A percentile compares a stretch with the other conserved stretches of the same genome.
Evolutionary conservation across 176 grass and related monocot genomes (phyloP).

Genomic region (Carex pumila): DNA sequence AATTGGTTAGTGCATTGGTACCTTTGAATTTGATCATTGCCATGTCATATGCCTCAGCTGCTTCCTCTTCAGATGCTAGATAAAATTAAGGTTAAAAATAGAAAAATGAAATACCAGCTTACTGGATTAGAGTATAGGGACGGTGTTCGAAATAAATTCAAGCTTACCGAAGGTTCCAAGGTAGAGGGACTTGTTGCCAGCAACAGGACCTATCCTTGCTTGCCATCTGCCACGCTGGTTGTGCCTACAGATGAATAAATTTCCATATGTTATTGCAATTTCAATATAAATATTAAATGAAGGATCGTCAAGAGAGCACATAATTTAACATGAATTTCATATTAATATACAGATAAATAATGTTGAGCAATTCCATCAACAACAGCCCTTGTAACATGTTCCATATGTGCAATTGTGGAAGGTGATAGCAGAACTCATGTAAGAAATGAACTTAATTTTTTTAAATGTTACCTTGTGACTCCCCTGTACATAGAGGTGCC

Average conservation of each 20-base stretch:
- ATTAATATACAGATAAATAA: background rate
- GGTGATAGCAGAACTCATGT: too few species aligned
- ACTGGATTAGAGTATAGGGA: background rate
- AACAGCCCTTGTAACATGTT: too few species aligned
- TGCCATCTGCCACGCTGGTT: conserved; percentile 95
- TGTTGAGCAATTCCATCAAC: background rate
- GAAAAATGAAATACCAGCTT: background rate
- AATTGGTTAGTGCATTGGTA: conserved; percentile 76
- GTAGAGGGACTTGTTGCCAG: conserved; percentile 95
- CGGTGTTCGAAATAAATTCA: background rate
- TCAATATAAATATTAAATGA: background rate
- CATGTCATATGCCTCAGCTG: conserved; percentile 89
- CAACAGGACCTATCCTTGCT: conserved; percentile 91
- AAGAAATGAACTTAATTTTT: too few species aligned
- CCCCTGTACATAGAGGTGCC: conserved; percentile 94
- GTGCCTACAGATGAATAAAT: conserved; percentile 42
- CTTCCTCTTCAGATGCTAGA: conserved; percentile 81
- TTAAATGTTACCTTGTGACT: too few species aligned
- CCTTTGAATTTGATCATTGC: conserved; percentile 90
- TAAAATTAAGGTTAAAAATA: background rate
- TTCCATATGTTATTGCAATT: background rate
- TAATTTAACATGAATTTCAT: background rate
- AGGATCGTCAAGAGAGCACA: background rate
- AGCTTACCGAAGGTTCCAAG: conserved; percentile 81
- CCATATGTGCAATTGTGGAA: too few species aligned